Percentiles rank a stretch among this genome's conserved stretches.
These are phyloP conservation scores for Viola pubescens DNA, from an alignment of 441 rosid species.

Conservation along the genomic window DNA sequence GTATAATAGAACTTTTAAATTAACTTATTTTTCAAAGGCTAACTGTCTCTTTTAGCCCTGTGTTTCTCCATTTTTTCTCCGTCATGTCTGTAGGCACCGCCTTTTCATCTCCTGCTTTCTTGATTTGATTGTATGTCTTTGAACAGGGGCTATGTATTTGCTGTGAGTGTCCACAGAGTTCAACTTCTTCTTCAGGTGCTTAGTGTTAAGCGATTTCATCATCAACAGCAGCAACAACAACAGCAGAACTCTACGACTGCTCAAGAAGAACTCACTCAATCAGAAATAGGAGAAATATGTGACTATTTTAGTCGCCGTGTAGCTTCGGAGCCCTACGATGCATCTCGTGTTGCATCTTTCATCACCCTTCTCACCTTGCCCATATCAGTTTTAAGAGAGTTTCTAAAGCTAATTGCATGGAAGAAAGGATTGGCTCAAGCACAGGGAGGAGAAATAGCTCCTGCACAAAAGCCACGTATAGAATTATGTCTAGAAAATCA, in stretches of 20 bases:
- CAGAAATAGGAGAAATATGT: constrained; percentile 90
- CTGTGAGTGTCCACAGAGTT: constrained; percentile 92
- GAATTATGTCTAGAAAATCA: constrained; percentile 97
- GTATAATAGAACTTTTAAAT: background rate
- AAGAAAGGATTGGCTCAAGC: constrained; percentile 77
- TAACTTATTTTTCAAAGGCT: background rate
- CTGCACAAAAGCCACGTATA: constrained; percentile 86
- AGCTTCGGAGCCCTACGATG: constrained; percentile 99
- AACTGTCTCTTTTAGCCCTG: background rate
- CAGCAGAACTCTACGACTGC: constrained; percentile 51
- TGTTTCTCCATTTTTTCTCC: no score
- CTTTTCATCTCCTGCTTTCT: background rate
- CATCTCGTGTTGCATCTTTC: constrained; percentile 97
- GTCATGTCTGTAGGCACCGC: background rate
- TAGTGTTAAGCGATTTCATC: constrained; percentile 91
- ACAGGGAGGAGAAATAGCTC: constrained; percentile 73
- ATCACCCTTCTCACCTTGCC: constrained; percentile 97
- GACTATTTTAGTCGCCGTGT: constrained; percentile 98
- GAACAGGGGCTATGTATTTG: constrained; percentile 91
- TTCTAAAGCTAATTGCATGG: constrained; percentile 94
- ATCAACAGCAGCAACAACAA: constrained; percentile 76
- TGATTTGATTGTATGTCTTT: constrained; percentile 17
- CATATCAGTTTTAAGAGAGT: constrained; percentile 85
- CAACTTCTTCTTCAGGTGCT: constrained; percentile 99
- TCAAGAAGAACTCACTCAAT: constrained; percentile 76